Base-by-base conservation (phyloP, 257 asterid species). In the Apocynum venetum region DNA sequence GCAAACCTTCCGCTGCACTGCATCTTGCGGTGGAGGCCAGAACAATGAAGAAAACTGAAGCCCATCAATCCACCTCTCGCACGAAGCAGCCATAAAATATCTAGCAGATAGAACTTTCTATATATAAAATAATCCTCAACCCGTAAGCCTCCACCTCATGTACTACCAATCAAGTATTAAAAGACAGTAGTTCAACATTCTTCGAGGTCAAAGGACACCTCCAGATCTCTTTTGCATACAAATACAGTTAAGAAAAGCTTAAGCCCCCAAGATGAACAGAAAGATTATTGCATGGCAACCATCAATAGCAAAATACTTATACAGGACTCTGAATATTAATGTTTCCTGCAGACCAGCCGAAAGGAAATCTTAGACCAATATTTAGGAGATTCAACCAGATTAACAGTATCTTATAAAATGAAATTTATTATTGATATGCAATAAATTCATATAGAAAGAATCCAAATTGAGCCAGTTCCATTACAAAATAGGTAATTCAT, bases 21-120 rank as follows among this genome's bases (percentile, higher is more conserved):
- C 83, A 75, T 96, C 98, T 75, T 85, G 94, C 11, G 98, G 99
- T 46, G 98, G 98, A 31, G 89, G 98, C 94, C 97, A 95, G 85
- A 91, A 95, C 85, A 95, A 84, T 52, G 99, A 93, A 73, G 99
- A 95, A 81, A 86, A 90, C 85, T 95, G 97, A 84, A 95, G 89
- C 77, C 93, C 85, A 67, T 91, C 97, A 57, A 90, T 95, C 98
- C 99, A 95, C 88, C 88, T 95, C 81, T 90, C 97, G 72, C 82
- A 85, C 80, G 92, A 81, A 79, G 90, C 84, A 77, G 88, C 97
- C 99, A 95, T 95, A 31, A 55, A 71, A 79, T 81, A 68, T 57
- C 66, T 73, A 53, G 76, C 43, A 78, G 73, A 73, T 77, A 41
- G 35, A 63, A 73, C 51, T 72, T 86, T 82, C 80, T 81, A 86